phyloP scores from a whole-genome alignment of 2,329 filamentous ascomycete genomes.

The Cyphellophora europaea region DNA sequence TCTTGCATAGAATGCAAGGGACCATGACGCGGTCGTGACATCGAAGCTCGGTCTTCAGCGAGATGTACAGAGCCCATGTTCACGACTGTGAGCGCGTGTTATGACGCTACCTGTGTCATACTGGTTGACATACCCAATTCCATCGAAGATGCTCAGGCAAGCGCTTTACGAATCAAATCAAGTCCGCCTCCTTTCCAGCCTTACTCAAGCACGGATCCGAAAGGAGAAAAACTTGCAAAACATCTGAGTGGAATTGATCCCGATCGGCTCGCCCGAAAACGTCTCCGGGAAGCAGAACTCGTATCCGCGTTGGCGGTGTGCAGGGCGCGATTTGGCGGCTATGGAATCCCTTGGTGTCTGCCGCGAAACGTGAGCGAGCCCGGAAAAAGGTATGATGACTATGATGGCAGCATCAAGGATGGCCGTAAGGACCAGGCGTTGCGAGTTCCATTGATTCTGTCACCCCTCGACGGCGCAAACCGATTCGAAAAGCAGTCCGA shows the following conservation, averaged over 20 bases:
- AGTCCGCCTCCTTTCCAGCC: slow-evolving; percentile 34
- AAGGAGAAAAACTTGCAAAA: slow-evolving; percentile 32
- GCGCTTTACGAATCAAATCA: slow-evolving; percentile 32
- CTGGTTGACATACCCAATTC: slow-evolving; percentile 52
- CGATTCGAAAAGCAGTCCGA: slow-evolving; percentile 12
- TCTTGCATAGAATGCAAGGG: too few species aligned
- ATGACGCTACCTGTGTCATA: slow-evolving; percentile 24
- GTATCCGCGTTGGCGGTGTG: slow-evolving; percentile 29
- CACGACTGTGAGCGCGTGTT: too few species aligned
- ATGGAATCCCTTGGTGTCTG: slow-evolving; percentile 4
- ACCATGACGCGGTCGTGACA: too few species aligned
- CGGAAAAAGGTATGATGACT: neutral
- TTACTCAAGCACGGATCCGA: slow-evolving; percentile 43
- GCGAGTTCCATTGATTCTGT: neutral
- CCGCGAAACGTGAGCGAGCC: neutral
- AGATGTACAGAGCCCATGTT: too few species aligned
- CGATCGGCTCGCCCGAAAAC: slow-evolving; percentile 24
- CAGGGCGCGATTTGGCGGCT: slow-evolving; percentile 1
- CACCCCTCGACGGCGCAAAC: neutral
- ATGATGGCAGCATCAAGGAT: too few species aligned
- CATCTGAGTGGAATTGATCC: slow-evolving; percentile 27
- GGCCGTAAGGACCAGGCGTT: too few species aligned
- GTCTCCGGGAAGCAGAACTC: slow-evolving; percentile 22
- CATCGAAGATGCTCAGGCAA: slow-evolving; percentile 42
- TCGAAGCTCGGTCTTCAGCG: too few species aligned